Evolutionary conservation across 768 basidiomycete species (phyloP).

Genomic region (Glaciozyma antarctica): DNA sequence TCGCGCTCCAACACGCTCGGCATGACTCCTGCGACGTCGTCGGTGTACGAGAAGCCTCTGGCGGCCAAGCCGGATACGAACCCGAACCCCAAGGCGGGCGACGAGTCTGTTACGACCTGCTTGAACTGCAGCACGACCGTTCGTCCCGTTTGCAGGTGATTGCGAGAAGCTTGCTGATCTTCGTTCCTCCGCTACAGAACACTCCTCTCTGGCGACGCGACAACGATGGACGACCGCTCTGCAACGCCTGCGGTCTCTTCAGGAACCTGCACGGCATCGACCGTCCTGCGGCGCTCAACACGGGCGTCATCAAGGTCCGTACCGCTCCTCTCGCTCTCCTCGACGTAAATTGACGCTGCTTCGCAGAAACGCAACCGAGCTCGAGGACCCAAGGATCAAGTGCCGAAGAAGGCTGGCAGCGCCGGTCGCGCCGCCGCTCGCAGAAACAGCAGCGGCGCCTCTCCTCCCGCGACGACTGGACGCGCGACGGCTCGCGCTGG

Average conservation of each 20-base stretch:
- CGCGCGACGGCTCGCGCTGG: not conserved
- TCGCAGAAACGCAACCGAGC: slow-evolving; percentile 29
- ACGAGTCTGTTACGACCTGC: slow-evolving; percentile 23
- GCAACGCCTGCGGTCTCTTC: slow-evolving; percentile 38
- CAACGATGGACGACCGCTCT: slow-evolving; percentile 33
- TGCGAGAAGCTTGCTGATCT: not conserved
- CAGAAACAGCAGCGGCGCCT: not conserved
- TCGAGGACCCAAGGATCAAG: slow-evolving; percentile 20
- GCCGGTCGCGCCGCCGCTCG: not conserved
- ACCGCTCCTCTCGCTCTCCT: not conserved
- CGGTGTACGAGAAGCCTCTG: slow-evolving; percentile 22
- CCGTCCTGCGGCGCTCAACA: slow-evolving; percentile 34
- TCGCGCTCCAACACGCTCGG: slow-evolving; percentile 29
- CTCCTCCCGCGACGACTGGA: not conserved
- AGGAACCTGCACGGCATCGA: slow-evolving; percentile 36
- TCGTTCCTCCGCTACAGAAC: slow-evolving; percentile 11
- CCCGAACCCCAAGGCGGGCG: not conserved
- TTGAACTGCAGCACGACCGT: slow-evolving; percentile 34
- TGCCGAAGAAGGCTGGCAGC: slow-evolving; percentile 15
- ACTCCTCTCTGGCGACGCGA: slow-evolving; percentile 37
- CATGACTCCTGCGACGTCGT: not conserved
- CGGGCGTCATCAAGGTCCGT: slow-evolving; percentile 34
- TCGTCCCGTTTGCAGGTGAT: not conserved
- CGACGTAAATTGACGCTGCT: not conserved
- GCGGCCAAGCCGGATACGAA: not conserved